Evolutionary conservation across 176 grass and related monocot genomes (phyloP).

Genomic region (Aegilops bicornis): DNA sequence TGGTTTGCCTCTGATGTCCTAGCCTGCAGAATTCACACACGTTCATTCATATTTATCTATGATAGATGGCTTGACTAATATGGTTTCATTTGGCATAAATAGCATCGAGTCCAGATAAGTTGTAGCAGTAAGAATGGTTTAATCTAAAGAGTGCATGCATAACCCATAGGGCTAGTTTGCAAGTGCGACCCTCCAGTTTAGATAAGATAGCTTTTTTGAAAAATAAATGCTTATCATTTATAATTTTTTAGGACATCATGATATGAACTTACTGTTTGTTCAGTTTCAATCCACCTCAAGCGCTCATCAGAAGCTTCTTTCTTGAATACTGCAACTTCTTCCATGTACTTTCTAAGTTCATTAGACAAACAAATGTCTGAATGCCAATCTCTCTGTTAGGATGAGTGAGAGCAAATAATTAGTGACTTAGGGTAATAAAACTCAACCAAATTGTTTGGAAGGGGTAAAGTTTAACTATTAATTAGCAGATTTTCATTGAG

Average conservation of each 20-base stretch:
- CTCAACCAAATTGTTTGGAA: not conserved
- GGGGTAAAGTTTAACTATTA: not conserved
- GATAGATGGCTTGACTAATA: no score
- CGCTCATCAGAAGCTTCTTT: constrained; percentile 36
- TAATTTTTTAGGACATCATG: not conserved
- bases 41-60: no score
- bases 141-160: not conserved
- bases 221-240: not conserved
- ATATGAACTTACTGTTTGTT: constrained; percentile 25
- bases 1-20: not conserved
- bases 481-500: not conserved
- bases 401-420: not conserved
- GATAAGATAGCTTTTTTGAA: not conserved
- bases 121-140: not conserved
- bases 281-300: constrained; percentile 38
- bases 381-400: constrained; percentile 26
- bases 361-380: not conserved
- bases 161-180: not conserved
- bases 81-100: not conserved
- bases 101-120: not conserved
- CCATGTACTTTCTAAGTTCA: constrained; percentile 23
- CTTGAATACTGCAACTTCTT: constrained; percentile 27
- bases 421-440: not conserved
- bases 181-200: not conserved
- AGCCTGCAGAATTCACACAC: not conserved